These are phyloP conservation scores for Smithsoniella earleae DNA, from an alignment of 163 green algal genomes.

Conservation along the genomic window DNA sequence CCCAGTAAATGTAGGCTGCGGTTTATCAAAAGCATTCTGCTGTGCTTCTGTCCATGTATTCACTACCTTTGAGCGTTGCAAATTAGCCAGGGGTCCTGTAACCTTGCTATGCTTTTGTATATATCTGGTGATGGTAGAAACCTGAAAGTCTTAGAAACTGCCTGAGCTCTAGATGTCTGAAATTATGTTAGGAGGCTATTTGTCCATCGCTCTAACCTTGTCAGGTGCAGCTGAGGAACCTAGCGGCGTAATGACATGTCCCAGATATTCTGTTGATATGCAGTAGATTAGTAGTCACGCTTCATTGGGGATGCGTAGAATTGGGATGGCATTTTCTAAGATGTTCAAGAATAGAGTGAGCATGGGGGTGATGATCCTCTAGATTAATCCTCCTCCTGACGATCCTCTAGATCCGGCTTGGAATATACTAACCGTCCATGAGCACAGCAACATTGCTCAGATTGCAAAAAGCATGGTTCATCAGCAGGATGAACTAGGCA, in stretches of 20 bases:
- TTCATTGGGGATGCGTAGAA: constrained; percentile 38
- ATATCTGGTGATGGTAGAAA: constrained; percentile 44
- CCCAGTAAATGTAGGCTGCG: not conserved
- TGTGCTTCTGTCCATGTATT: too few relatives aligned
- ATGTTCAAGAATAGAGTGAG: constrained; percentile 30
- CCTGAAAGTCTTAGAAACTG: constrained; percentile 43
- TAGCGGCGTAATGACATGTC: constrained; percentile 36
- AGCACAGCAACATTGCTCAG: constrained; percentile 37
- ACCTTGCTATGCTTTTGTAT: constrained; percentile 37
- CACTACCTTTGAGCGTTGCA: constrained; percentile 9
- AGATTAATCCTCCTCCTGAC: too few relatives aligned
- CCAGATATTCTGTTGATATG: constrained; percentile 35
- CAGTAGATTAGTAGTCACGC: constrained; percentile 37
- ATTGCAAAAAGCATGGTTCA: constrained; percentile 37
- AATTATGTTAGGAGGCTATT: constrained; percentile 34
- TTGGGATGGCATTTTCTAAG: constrained; percentile 33
- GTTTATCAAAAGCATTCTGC: constrained; percentile 17
- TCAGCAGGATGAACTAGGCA: constrained; percentile 36
- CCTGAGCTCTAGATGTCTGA: constrained; percentile 32
- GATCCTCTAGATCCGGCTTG: too few relatives aligned
- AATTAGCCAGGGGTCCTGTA: constrained; percentile 33
- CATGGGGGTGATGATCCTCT: constrained; percentile 37
- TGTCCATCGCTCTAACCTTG: constrained; percentile 38
- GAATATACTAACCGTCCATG: constrained; percentile 44
- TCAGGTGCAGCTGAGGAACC: constrained; percentile 34